Conservation (phyloP, 768 basidiomycete species). For the Pleurotus cornucopiae region DNA sequence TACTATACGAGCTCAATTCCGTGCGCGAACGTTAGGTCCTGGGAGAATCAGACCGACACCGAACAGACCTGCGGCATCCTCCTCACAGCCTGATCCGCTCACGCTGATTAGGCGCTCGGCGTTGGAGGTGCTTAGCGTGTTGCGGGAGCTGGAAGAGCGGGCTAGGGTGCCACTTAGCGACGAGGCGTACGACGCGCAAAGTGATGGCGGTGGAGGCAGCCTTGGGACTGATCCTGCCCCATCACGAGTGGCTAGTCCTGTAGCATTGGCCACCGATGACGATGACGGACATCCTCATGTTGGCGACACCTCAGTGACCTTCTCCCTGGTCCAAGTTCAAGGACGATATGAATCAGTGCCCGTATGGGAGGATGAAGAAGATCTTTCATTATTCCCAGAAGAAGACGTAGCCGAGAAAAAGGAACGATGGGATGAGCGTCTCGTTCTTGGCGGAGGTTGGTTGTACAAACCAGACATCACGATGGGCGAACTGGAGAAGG, state of each 20-base stretch:
- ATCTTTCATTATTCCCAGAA: constrained; percentile 29
- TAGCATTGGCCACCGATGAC: constrained; percentile 23
- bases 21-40: constrained; percentile 37
- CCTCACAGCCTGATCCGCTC: constrained; percentile 50
- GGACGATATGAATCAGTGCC: constrained; percentile 63
- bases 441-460: constrained; percentile 82
- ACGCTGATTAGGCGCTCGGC: constrained; percentile 71
- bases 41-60: constrained; percentile 4
- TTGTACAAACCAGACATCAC: constrained; percentile 66
- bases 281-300: constrained; percentile 24
- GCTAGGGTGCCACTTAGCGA: constrained; percentile 73
- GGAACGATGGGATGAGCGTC: constrained; percentile 77
- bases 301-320: constrained; percentile 66
- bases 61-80: constrained; percentile 4
- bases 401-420: constrained; percentile 50
- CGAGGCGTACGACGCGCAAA: constrained; percentile 80
- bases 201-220: constrained; percentile 46
- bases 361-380: constrained; percentile 79
- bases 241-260: constrained; percentile 44
- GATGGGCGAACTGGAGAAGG: constrained; percentile 49
- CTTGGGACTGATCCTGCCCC: too few species aligned
- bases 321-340: constrained; percentile 65
- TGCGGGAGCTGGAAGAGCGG: constrained; percentile 78
- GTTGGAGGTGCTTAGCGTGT: constrained; percentile 75
- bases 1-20: constrained; percentile 53